phyloP scores from a whole-genome alignment of 1,284 basidiomycete genomes.

The Melanopsichium pennsylvanicum region DNA sequence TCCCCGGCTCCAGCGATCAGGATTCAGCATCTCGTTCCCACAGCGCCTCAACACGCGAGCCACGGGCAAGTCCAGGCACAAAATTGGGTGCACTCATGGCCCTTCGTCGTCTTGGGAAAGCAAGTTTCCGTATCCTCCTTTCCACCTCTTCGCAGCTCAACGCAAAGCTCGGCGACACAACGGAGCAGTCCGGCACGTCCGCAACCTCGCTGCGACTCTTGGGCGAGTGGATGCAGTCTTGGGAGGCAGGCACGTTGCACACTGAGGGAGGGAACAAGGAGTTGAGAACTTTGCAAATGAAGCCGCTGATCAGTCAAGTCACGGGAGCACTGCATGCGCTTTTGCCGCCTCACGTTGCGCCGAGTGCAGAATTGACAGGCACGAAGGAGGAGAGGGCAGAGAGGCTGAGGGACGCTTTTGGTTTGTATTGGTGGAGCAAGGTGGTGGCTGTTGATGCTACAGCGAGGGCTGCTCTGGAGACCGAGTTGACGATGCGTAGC shows the following conservation, averaged over 20 bases:
- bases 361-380: constrained; percentile 18
- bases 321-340: constrained; percentile 36
- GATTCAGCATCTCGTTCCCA: constrained; percentile 23
- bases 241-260: constrained; percentile 32
- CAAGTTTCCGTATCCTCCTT: constrained; percentile 56
- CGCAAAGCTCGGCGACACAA: constrained; percentile 21
- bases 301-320: constrained; percentile 33
- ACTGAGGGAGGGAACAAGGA: constrained; percentile 2
- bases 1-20: constrained; percentile 21
- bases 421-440: constrained; percentile 41
- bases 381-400: constrained; percentile 20
- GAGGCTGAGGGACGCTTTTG: constrained; percentile 17
- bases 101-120: constrained; percentile 53
- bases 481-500: constrained; percentile 29
- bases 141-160: constrained; percentile 26
- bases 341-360: constrained; percentile 34
- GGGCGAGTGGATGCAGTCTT: constrained; percentile 48
- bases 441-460: constrained; percentile 25
- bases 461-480: constrained; percentile 39
- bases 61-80: constrained; percentile 44
- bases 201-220: constrained; percentile 36
- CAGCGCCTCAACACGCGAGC: constrained; percentile 17
- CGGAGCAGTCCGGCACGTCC: constrained; percentile 5
- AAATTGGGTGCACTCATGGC: constrained; percentile 63
- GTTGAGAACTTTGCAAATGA: constrained; percentile 19